Evolutionary conservation across 2,329 filamentous ascomycete genomes (phyloP).

Genomic region (Phaeosphaeria sp.): DNA sequence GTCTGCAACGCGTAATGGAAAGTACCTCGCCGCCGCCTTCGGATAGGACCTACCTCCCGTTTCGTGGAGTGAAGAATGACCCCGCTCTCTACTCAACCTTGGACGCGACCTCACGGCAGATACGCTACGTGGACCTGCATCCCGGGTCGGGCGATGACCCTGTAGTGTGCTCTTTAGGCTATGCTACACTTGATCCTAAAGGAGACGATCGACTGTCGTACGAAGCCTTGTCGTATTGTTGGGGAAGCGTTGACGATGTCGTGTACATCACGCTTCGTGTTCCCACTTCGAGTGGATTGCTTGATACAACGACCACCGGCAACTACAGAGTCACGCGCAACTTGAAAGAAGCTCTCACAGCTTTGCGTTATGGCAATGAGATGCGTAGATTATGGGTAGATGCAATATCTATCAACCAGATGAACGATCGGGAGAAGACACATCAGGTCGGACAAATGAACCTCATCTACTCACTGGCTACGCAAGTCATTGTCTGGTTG

Average conservation of each 20-base stretch:
- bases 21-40: background rate
- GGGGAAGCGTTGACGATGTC: background rate
- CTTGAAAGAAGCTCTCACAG: background rate
- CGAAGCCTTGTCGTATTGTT: conserved; percentile 8
- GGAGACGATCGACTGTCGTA: background rate
- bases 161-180: background rate
- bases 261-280: background rate
- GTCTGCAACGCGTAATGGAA: background rate
- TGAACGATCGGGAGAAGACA: conserved; percentile 1
- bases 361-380: background rate
- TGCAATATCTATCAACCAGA: conserved; percentile 9
- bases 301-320: background rate
- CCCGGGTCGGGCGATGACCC: background rate
- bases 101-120: background rate
- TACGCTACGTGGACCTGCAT: background rate
- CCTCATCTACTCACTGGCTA: conserved; percentile 2
- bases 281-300: background rate
- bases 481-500: conserved; percentile 5
- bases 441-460: conserved; percentile 9
- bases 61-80: background rate
- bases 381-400: conserved; percentile 3
- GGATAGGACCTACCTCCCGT: background rate
- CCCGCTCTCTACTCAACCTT: background rate
- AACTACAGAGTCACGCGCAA: background rate
- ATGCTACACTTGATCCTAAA: background rate